Base-by-base conservation (phyloP, 805 yeast genomes). In the Saccharomyces kudriavzevii region DNA sequence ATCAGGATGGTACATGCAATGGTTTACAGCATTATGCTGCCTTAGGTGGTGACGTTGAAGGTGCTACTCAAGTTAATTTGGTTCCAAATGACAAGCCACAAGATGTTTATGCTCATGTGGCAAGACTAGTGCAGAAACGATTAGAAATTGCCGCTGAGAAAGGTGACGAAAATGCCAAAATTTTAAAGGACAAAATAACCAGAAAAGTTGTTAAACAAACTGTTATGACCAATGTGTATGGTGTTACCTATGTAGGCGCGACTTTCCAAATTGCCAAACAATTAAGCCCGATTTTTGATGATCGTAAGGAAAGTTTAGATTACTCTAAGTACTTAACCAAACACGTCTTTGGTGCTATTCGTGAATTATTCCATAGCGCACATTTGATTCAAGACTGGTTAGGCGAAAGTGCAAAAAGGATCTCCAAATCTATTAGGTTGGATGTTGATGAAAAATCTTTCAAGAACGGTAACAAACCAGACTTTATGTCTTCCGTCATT, bases 211-310 rank as follows among this genome's bases (percentile, higher is more conserved):
- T 94, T 40, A 92, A 92, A 67, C 99, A 92, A 68, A 89, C 99
- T 0, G 98, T 92, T 26, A 92, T 92, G 99, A 92, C 99, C 0
- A 91, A 90, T 64, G 99, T 92, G 40, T 92, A 92, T 67, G 99
- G 99, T 63, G 99, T 92, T 11, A 92, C 99, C 0, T 89, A 80
- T 66, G 80, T 89, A 57, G 99, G 99, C 17, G 99, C 98, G 0
- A 81, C 89, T 17, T 85, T 84, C 3, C 99, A 92, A 71, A 89
- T 92, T 63, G 80, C 82, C 54, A 87, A 84, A 63, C 91, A 91
- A 65, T 72, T 92, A 53, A 79, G 78, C 29, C 84, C 81, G 49
- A 69, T 81, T 50, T 81, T 79, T 54, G 81, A 75, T 52, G 80
- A 77, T 25, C 67, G 66, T 14, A 78, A 73, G 13, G 74, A 74